Evolutionary conservation across 805 yeast species (phyloP), one percentile per base, ranked within the genome.

Genomic region (Ogataea minuta): DNA sequence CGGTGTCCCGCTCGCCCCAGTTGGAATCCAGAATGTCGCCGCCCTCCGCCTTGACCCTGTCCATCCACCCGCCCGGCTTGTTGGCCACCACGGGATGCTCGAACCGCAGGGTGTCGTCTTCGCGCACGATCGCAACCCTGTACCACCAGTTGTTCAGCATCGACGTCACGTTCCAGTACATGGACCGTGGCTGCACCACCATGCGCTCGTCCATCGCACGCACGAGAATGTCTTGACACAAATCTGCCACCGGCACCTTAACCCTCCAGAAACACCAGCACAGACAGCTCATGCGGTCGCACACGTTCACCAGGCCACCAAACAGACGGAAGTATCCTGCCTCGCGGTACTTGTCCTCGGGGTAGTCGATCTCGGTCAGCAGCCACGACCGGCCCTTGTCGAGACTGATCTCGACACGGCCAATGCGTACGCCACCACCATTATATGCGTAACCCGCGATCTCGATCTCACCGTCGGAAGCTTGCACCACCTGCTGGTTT

Each of bases 121-220:
- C 48, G 17, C 40, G 43, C 12, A 31, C 39, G n/a, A 57, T 48
- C 20, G 64, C 59, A 12, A 63, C 57, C 10, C 67, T 41, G 39
- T 59, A 60, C 66, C 66, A 62, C 65, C 67, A 62, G 32, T 63
- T 63, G 34, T 61, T 62, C 41, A 59, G 42, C 67, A 63, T 62
- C 1, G 65, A 60, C 10, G 63, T 57, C 7, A 63, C 64, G 36
- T 61, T 63, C 66, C 67, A 63, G 41, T 63, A 63, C 66, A 63
- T 62, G 30, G 59, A 56, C 39, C 66, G 51, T 8, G 67, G 67
- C 39, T 63, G 66, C 9, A 50, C 51, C 12, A 46, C 50, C 67
- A 63, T 63, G n/a, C 60, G 44, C 25, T 50, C 58, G 43, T 63
- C 67, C 67, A 63, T 63, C 0, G 55, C 66, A 34, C 67, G 52